Evolutionary conservation across 106 monocot species (phyloP).

Genomic region (Gastrodia elata): DNA sequence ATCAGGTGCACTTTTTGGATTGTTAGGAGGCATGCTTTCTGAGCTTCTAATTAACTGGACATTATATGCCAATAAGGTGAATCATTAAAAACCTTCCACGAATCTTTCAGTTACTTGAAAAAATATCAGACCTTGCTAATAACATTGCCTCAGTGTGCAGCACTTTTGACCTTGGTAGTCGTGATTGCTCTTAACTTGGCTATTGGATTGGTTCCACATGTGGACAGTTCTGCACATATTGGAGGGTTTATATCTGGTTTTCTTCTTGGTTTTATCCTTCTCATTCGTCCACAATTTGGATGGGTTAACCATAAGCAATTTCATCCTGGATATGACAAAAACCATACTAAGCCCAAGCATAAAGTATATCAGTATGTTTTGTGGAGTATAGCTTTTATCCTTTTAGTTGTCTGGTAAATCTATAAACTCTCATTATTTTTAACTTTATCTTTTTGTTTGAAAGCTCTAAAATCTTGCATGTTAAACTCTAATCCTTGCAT

Average conservation of each 20-base stretch:
- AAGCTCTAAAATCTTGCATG: neutral
- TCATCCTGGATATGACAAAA: slow-evolving; percentile 17
- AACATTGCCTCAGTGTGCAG: slow-evolving; percentile 43
- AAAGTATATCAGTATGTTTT: slow-evolving; percentile 41
- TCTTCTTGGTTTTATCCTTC: slow-evolving; percentile 58
- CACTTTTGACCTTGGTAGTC: slow-evolving; percentile 53
- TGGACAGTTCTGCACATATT: slow-evolving; percentile 67
- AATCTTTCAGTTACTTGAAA: neutral
- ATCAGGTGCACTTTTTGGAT: slow-evolving; percentile 85
- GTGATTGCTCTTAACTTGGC: slow-evolving; percentile 72
- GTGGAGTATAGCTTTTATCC: slow-evolving; percentile 25
- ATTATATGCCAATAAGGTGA: slow-evolving; percentile 83
- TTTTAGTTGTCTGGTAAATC: slow-evolving; percentile 33
- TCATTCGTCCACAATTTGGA: slow-evolving; percentile 58
- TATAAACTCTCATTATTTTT: neutral
- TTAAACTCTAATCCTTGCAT: neutral
- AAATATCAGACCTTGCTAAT: neutral
- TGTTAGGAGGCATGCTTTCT: slow-evolving; percentile 91
- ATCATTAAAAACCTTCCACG: neutral
- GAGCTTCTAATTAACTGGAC: slow-evolving; percentile 94
- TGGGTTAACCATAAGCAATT: slow-evolving; percentile 23
- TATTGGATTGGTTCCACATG: slow-evolving; percentile 72
- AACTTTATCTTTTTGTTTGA: neutral
- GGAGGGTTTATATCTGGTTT: slow-evolving; percentile 66
- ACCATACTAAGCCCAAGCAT: slow-evolving; percentile 25